Conservation (phyloP, 805 yeast genomes). For the Monosporozyma unispora region DNA sequence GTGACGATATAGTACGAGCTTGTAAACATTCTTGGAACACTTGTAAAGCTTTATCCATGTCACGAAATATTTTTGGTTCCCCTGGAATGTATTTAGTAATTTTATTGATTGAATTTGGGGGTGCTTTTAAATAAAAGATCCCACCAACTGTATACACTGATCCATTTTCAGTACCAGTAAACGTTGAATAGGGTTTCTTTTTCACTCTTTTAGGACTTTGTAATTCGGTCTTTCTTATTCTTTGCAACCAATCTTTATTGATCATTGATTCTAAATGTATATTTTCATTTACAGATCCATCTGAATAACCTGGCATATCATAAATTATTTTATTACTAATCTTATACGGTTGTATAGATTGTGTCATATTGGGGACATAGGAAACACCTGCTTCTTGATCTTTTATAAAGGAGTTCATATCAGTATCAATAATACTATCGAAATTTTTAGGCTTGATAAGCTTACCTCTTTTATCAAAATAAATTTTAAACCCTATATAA, state of each 20-base stretch:
- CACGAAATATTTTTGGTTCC: conserved; percentile 28
- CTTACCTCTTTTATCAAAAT: conserved; percentile 7
- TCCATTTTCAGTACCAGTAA: conserved; percentile 33
- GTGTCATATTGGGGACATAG: conserved; percentile 63
- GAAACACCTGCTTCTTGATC: conserved; percentile 31
- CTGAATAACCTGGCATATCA: conserved; percentile 36
- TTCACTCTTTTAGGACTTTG: conserved; percentile 25
- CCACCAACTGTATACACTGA: conserved; percentile 53
- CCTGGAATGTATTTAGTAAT: conserved; percentile 39
- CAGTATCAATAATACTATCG: background rate
- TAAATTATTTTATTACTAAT: conserved; percentile 26
- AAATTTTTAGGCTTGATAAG: conserved; percentile 3
- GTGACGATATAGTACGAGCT: conserved; percentile 17
- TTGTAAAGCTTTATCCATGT: conserved; percentile 29
- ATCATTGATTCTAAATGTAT: conserved; percentile 23
- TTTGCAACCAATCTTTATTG: conserved; percentile 23
- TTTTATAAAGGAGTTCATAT: conserved; percentile 7
- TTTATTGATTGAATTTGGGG: conserved; percentile 41
- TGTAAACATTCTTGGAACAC: conserved; percentile 16
- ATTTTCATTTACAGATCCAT: conserved; percentile 9
- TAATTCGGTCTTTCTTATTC: conserved; percentile 28
- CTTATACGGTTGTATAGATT: conserved; percentile 38
- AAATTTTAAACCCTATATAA: conserved; percentile 15
- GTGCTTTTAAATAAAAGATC: conserved; percentile 47
- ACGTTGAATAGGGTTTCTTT: conserved; percentile 26